These are phyloP conservation scores for Nyctanthes arbortristis DNA, from an alignment of 257 asterid genomes.

Conservation along the genomic window DNA sequence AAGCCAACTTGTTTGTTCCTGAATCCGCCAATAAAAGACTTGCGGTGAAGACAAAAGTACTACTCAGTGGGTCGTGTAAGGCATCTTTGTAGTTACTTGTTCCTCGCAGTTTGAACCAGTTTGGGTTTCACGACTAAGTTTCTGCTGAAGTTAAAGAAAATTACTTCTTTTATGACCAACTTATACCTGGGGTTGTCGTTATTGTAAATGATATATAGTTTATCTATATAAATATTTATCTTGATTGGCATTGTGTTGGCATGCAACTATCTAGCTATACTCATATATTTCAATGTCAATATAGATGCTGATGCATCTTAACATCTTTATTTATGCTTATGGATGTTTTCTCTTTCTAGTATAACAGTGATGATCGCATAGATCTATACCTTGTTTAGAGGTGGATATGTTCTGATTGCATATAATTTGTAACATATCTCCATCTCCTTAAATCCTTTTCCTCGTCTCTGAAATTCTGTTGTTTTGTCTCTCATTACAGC, in stretches of 20 bases:
- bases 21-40: background rate
- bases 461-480: background rate
- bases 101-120: background rate
- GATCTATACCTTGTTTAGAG: background rate
- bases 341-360: no score
- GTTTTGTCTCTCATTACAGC: background rate
- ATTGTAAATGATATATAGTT: background rate
- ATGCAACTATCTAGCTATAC: no score
- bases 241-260: no score
- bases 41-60: background rate
- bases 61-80: background rate
- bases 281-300: no score
- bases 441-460: background rate
- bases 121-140: background rate
- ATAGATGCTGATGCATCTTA: no score
- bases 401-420: background rate
- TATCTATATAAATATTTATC: background rate
- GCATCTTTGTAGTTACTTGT: background rate
- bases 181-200: background rate
- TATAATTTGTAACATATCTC: background rate
- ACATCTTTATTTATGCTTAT: no score
- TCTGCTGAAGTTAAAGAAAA: background rate
- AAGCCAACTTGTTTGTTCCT: background rate
- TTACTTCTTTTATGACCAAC: background rate
- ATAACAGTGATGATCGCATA: no score